phyloP scores from a whole-genome alignment of 148 eudicot genomes.

The Rhododendron mucronatum region DNA sequence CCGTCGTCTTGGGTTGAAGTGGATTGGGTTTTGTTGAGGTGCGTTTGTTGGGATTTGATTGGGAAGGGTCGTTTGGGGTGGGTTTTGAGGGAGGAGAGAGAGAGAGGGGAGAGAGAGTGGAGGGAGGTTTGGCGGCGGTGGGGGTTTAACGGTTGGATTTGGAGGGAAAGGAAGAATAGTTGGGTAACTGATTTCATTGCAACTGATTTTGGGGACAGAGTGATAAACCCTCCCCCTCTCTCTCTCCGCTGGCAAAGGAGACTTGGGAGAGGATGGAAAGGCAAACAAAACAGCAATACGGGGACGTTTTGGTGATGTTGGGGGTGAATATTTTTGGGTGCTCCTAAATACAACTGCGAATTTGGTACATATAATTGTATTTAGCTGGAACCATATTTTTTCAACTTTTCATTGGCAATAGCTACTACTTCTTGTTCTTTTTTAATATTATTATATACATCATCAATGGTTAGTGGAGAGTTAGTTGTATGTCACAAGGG shows the following conservation, averaged over 20 bases:
- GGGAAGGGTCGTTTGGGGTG: neutral
- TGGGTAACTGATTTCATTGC: slow-evolving; percentile 22
- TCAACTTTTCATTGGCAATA: no score
- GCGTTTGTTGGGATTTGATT: slow-evolving; percentile 7
- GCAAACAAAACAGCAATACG: neutral
- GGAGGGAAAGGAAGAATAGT: neutral
- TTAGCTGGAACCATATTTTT: no score
- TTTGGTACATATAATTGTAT: no score
- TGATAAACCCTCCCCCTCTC: neutral
- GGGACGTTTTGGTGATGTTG: neutral
- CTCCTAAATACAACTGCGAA: no score
- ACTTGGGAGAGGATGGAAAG: neutral
- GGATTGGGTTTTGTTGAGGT: slow-evolving; percentile 19
- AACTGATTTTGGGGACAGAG: neutral
- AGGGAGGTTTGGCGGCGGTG: slow-evolving; percentile 8
- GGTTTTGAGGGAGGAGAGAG: neutral
- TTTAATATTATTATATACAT: no score
- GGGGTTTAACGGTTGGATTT: slow-evolving; percentile 1
- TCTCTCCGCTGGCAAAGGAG: neutral
- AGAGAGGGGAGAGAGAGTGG: neutral
- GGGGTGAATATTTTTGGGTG: no score
- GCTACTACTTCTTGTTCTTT: no score
- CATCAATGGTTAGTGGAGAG: no score
- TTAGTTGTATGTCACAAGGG: no score
- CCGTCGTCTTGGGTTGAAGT: slow-evolving; percentile 26